These are phyloP conservation scores for Beta corolliflora DNA, from an alignment of 179 eudicot species.

Conservation along the genomic window DNA sequence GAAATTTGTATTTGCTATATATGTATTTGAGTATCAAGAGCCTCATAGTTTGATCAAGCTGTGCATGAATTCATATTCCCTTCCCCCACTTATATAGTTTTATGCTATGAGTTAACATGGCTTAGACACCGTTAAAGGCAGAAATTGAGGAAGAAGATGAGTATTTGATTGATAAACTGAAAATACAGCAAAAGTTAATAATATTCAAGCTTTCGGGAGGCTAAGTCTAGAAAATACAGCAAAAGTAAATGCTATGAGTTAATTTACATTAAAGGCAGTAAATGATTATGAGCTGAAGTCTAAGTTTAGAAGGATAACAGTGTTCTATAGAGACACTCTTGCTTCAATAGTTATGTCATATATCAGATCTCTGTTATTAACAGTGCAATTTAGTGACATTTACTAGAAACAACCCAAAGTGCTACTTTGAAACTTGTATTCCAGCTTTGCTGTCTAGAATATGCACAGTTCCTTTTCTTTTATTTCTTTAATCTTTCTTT, in stretches of 20 bases:
- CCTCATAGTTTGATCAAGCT: not conserved
- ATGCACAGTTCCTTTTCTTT: not conserved
- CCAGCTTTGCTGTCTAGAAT: not conserved
- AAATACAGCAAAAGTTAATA: too few species aligned
- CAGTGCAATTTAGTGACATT: not conserved
- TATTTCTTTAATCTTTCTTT: not conserved
- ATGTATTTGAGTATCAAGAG: not conserved
- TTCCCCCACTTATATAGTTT: not conserved
- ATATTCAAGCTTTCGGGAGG: too few species aligned
- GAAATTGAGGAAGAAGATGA: too few species aligned
- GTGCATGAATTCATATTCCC: not conserved
- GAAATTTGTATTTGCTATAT: not conserved
- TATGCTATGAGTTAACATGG: not conserved
- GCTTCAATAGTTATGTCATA: not conserved
- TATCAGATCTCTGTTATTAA: not conserved
- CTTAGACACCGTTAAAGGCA: too few species aligned
- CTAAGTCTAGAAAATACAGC: too few species aligned
- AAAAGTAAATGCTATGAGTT: too few species aligned
- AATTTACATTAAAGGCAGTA: not conserved
- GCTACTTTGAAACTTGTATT: not conserved
- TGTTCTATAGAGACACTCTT: not conserved
- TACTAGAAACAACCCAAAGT: not conserved
- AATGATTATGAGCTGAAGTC: not conserved
- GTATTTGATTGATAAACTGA: too few species aligned
- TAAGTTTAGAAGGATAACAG: conserved; percentile 3